Evolutionary conservation across 306 rosid species (phyloP).

Genomic region (Cicer arietinum): DNA sequence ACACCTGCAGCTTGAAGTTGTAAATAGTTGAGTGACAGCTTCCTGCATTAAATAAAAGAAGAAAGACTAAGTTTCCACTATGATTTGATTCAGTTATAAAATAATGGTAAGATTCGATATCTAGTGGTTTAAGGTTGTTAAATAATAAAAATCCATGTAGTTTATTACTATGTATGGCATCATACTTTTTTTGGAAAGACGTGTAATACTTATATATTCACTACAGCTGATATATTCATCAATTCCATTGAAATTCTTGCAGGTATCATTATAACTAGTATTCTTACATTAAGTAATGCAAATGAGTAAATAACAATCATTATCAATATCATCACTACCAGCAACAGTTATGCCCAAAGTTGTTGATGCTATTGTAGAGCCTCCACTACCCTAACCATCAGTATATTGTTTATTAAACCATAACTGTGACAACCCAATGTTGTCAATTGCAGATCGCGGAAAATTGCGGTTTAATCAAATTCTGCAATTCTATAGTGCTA

Average conservation of each 20-base stretch:
- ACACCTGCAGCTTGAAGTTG: slow-evolving; percentile 73
- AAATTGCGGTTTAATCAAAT: too few relatives aligned
- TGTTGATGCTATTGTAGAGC: slow-evolving; percentile 15
- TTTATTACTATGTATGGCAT: not conserved
- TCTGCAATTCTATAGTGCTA: too few relatives aligned
- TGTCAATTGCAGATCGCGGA: too few relatives aligned
- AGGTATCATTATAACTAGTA: slow-evolving; percentile 13
- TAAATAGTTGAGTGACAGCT: slow-evolving; percentile 86
- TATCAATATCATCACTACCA: slow-evolving; percentile 18
- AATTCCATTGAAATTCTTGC: slow-evolving; percentile 30
- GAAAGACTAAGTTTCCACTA: slow-evolving; percentile 34
- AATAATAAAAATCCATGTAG: slow-evolving; percentile 7
- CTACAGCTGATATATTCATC: not conserved
- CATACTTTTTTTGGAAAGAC: slow-evolving; percentile 35
- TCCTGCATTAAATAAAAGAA: slow-evolving; percentile 64
- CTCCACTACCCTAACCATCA: not conserved
- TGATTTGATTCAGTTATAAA: slow-evolving; percentile 40
- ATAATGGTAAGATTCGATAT: slow-evolving; percentile 24
- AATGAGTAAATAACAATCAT: slow-evolving; percentile 20
- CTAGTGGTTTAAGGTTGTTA: not conserved
- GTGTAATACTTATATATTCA: slow-evolving; percentile 8
- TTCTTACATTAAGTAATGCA: slow-evolving; percentile 28
- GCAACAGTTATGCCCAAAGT: slow-evolving; percentile 18
- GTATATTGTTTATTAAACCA: slow-evolving; percentile 16
- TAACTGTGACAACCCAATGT: too few relatives aligned